Conservation (phyloP, 2,329 filamentous ascomycete genomes). For the Rutstroemia sp. region DNA sequence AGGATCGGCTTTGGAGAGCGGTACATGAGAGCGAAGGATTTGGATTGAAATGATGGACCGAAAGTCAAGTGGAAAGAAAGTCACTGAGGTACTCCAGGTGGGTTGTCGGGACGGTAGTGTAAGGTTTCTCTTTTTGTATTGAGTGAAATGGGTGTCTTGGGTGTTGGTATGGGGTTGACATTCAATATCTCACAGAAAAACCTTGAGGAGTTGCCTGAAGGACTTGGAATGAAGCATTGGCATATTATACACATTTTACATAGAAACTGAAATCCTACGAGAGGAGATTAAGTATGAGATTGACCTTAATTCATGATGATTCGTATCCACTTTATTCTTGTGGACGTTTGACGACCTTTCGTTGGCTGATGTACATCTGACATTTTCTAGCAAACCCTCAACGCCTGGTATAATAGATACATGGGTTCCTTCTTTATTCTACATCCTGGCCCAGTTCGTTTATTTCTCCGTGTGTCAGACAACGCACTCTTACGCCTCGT, state of each 20-base stretch:
- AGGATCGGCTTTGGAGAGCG: slow-evolving; percentile 71
- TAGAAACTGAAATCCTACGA: not conserved
- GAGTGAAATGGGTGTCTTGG: not conserved
- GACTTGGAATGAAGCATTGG: not conserved
- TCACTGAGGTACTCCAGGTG: not conserved
- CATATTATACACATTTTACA: not conserved
- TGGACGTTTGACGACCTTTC: not conserved
- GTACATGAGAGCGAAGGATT: slow-evolving; percentile 90
- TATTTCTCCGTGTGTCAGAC: not conserved
- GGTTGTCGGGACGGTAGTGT: not conserved
- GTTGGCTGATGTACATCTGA: not conserved
- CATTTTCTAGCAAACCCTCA: slow-evolving; percentile 2
- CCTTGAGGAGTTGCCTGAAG: not conserved
- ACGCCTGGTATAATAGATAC: slow-evolving; percentile 17
- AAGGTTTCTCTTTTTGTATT: slow-evolving; percentile 9
- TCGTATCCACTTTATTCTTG: not conserved
- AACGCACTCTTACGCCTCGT: not conserved
- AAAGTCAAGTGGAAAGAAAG: not conserved
- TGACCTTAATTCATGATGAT: slow-evolving; percentile 3
- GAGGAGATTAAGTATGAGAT: not conserved
- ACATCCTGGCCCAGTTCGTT: not conserved
- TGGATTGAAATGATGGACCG: slow-evolving; percentile 59
- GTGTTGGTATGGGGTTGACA: not conserved
- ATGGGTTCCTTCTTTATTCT: slow-evolving; percentile 4
- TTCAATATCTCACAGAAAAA: no score